These are phyloP conservation scores for Melaleuca quinquenervia DNA, from an alignment of 345 rosid genomes.

Conservation along the genomic window DNA sequence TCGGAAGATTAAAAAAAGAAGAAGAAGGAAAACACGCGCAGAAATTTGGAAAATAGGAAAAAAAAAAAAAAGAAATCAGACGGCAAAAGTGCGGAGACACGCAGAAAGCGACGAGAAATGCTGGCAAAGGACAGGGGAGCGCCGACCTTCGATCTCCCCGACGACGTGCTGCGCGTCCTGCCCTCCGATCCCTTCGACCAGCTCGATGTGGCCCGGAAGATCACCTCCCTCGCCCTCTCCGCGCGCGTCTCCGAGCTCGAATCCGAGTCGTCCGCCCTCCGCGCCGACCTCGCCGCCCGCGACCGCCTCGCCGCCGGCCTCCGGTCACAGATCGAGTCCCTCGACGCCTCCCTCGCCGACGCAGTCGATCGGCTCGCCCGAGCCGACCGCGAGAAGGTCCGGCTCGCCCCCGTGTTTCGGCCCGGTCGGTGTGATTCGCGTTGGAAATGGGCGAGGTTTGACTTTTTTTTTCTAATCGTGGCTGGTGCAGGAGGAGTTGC, in stretches of 20 bases:
- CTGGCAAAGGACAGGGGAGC: slow-evolving; percentile 19
- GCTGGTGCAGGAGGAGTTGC: slow-evolving; percentile 49
- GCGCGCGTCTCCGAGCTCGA: slow-evolving; percentile 84
- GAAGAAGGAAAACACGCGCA: too few relatives aligned
- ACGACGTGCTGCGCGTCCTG: slow-evolving; percentile 48
- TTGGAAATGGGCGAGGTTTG: neutral
- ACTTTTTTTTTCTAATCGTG: neutral
- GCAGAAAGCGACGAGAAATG: slow-evolving; percentile 11
- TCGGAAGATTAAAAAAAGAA: neutral
- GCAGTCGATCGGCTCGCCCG: slow-evolving; percentile 41
- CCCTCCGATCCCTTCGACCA: slow-evolving; percentile 94
- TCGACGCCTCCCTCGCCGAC: slow-evolving; percentile 58
- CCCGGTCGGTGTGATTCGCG: neutral
- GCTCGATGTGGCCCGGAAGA: slow-evolving; percentile 93
- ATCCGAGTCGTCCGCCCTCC: slow-evolving; percentile 56
- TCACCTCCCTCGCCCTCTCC: slow-evolving; percentile 88
- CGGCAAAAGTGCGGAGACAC: neutral
- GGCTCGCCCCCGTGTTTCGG: neutral
- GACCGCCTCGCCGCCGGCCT: slow-evolving; percentile 54
- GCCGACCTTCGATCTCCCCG: slow-evolving; percentile 64
- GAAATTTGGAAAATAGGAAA: neutral
- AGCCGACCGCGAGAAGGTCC: slow-evolving; percentile 52
- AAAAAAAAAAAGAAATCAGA: neutral
- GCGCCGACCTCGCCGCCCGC: slow-evolving; percentile 37
- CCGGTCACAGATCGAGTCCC: slow-evolving; percentile 54